Evolutionary conservation across 805 yeast species (phyloP), one percentile per base, ranked within the genome.

Genomic region (Teunomyces cretensis): DNA sequence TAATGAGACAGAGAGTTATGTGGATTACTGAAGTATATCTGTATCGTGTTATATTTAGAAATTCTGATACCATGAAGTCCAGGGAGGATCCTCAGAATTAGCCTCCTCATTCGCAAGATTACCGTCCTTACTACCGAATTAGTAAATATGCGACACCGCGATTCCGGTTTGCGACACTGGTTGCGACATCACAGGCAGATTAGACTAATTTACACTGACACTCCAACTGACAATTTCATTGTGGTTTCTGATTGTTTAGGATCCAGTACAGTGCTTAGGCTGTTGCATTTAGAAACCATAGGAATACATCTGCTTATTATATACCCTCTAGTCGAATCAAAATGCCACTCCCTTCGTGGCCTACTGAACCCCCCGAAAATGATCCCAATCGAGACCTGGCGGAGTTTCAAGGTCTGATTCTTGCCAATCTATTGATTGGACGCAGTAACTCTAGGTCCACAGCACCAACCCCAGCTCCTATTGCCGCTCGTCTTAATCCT

Each of bases 331-430:
- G 28, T 12, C 13, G 12, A 5, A 33, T 8, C 14, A 11, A 26
- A 11, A 35, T 35, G 38, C 38, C 38, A 22, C 38, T 35, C 17
- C 38, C 38, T 35, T 35, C 38, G 11, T 35, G 38, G 38, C 22
- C 22, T 13, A 35, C 14, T 12, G 38, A 35, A 35, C 38, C 38
- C 38, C 38, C 38, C 38, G 38, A 35, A 35, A 35, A 7, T 19
- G 28, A 35, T 13, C 13, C 38, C 16, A 22, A 22, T 22, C 22
- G 6, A 24, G 26, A 24, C 28, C 38, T 16, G 14, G 27, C 22
- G 9, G 16, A 17, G 16, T 35, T 12, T n/a, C 28, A 22, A 13
- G 6, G 22, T 13, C 27, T 11, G 13, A 9, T n/a, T 9, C 38
- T 35, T 22, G 22, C 38, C 22, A 35, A 35, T 35, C 12, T 22